Percentiles rank a stretch among this genome's conserved stretches.
phyloP scores from a whole-genome alignment of 2,329 filamentous ascomycete species.

The Bertia moriformis region DNA sequence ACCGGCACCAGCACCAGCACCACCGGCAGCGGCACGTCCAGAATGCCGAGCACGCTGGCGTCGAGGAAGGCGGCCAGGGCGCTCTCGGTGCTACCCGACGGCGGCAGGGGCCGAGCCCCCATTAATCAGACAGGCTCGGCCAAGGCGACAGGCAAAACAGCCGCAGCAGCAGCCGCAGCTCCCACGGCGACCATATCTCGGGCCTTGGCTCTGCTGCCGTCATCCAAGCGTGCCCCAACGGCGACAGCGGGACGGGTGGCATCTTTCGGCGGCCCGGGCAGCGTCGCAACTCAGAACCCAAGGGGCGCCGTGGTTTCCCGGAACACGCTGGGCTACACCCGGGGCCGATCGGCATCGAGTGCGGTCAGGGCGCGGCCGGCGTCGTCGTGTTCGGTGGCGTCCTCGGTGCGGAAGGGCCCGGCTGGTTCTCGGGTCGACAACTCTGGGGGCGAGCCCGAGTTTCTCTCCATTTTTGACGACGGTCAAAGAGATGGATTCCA shows the following conservation, averaged over 20 bases:
- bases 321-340: conserved; percentile 74
- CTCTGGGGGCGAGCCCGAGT: conserved; percentile 18
- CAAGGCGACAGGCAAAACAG: conserved; percentile 9
- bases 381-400: conserved; percentile 6
- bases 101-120: conserved; percentile 8
- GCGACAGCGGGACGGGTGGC: too few relatives aligned
- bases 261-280: too few relatives aligned
- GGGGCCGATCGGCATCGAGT: conserved; percentile 46
- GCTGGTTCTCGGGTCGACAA: not conserved
- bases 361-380: conserved; percentile 23
- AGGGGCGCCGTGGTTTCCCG: conserved; percentile 62
- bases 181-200: conserved; percentile 22
- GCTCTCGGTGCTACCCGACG: too few relatives aligned
- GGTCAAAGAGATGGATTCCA: conserved; percentile 32
- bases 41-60: not conserved
- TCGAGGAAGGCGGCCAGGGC: conserved; percentile 35
- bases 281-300: too few relatives aligned
- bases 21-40: conserved; percentile 5
- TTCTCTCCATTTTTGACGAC: conserved; percentile 36
- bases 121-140: conserved; percentile 10
- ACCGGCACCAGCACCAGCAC: conserved; percentile 8
- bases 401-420: not conserved
- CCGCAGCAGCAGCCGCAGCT: conserved; percentile 14
- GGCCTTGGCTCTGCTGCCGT: conserved; percentile 27
- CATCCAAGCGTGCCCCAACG: conserved; percentile 38